Evolutionary conservation across 2,329 filamentous ascomycete genomes (phyloP).

Genomic region (Alternaria arbusti): DNA sequence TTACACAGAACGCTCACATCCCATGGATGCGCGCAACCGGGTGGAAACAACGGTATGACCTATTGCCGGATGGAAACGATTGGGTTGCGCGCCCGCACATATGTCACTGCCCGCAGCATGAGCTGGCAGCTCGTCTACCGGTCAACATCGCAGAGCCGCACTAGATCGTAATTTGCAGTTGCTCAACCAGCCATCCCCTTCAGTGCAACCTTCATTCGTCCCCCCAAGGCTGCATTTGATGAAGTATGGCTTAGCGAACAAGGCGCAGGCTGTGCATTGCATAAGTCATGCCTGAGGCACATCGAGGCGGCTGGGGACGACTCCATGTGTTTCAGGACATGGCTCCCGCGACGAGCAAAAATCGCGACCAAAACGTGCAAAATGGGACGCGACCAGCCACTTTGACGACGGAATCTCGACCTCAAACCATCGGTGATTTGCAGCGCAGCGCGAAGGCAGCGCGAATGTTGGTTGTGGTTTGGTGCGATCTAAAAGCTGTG

Average conservation of each 20-base stretch:
- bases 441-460: conserved; percentile 17
- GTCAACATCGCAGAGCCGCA: conserved; percentile 46
- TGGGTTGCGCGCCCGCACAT: conserved; percentile 35
- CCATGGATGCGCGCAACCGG: conserved; percentile 13
- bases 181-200: conserved; percentile 16
- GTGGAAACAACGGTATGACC: conserved; percentile 20
- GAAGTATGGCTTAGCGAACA: conserved; percentile 34
- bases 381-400: conserved; percentile 12
- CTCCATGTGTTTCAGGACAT: conserved; percentile 1
- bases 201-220: conserved; percentile 26
- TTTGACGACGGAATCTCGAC: conserved; percentile 12
- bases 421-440: conserved; percentile 28
- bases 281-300: conserved; percentile 35
- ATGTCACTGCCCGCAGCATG: conserved; percentile 24
- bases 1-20: conserved; percentile 14
- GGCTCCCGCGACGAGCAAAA: neutral
- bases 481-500: conserved; percentile 39
- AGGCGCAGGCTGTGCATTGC: conserved; percentile 44
- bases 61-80: conserved; percentile 33
- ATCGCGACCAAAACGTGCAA: neutral
- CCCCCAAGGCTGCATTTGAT: conserved; percentile 28
- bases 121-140: conserved; percentile 31
- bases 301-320: conserved; percentile 6
- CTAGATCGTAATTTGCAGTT: conserved; percentile 20
- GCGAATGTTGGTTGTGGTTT: conserved; percentile 33